Base-by-base conservation (phyloP, 208 protist genomes). In the Crithidia expoeki region DNA sequence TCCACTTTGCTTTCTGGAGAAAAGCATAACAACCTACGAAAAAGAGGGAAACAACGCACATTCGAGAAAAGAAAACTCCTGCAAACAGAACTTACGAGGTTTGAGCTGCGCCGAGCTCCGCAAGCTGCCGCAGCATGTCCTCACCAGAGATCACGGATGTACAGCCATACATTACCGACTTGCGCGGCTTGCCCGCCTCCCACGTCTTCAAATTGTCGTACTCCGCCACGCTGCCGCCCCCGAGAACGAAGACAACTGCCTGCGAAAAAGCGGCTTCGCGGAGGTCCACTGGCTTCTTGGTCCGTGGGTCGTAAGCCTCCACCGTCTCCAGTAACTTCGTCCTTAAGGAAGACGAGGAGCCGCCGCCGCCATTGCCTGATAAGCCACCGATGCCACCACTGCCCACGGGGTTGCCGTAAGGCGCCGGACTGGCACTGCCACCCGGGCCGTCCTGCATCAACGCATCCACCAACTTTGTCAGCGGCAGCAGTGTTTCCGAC, bases 191-290 rank as follows among this genome's bases (percentile, higher is more conserved):
- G 40, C 64, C 68, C 9, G 85, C 72, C 72, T 97, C 90, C 90
- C 92, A 97, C 12, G 36, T 30, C 73, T 95, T 95, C 52, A 97
- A 74, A 68, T 97, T 89, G 59, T 95, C 91, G 74, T 96, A 97
- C 81, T 97, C 93, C 19, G 82, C 83, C 33, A 93, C 72, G 34
- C 84, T 92, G 58, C 93, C 90, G 27, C 93, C 93, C 12, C 93
- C 90, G 52, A 95, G 82, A 33, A 81, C 84, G 60, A 97, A 96
- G 7, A 97, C 90, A 69, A 97, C 88, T 23, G 79, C 86, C 63
- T 96, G 86, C n/a, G 88, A 93, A 73, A 94, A 96, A 52, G 80
- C 68, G n/a, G 76, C 68, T 6, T 88, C 79, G 27, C 66, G 70
- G 19, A 94, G 65, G 52, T 96, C 77, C 6, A 94, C 76, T 4